A percentile compares a stretch with the other conserved stretches of the same genome.
Evolutionary conservation across 371 early-diverging fungal genomes (phyloP).

Genomic region (Actinomortierella wolfii): DNA sequence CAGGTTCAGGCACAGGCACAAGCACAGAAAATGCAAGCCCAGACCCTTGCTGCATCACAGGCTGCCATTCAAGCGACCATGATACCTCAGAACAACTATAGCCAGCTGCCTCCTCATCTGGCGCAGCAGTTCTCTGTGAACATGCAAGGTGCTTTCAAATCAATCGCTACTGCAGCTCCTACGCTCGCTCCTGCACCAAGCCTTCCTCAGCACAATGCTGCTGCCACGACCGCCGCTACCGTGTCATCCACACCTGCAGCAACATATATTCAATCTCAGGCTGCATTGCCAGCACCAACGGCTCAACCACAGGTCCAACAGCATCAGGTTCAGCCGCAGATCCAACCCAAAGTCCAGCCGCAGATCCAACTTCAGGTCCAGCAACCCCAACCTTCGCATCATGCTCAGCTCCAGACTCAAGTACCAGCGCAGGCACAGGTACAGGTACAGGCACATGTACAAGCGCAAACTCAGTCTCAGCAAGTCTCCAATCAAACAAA

Average conservation of each 20-base stretch:
- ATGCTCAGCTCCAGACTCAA: slow-evolving; percentile 14
- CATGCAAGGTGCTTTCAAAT: too few relatives aligned
- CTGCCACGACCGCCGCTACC: too few relatives aligned
- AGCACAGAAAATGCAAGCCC: slow-evolving; percentile 12
- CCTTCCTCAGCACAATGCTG: too few relatives aligned
- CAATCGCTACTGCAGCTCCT: too few relatives aligned
- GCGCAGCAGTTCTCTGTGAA: too few relatives aligned
- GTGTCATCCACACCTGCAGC: too few relatives aligned
- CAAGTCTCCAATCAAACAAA: background rate
- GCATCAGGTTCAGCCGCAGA: background rate
- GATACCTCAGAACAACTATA: too few relatives aligned
- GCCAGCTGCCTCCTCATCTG: too few relatives aligned
- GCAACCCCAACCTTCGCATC: slow-evolving; percentile 15
- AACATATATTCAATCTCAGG: too few relatives aligned
- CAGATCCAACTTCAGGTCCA: slow-evolving; percentile 10
- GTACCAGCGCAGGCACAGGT: slow-evolving; percentile 16
- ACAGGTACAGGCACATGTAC: slow-evolving; percentile 12
- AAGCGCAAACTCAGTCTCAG: slow-evolving; percentile 34
- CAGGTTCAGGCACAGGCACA: slow-evolving; percentile 20
- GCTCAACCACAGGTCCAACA: slow-evolving; percentile 34
- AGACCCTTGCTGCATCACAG: slow-evolving; percentile 3
- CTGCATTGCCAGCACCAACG: background rate
- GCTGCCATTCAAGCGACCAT: too few relatives aligned
- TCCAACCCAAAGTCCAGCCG: slow-evolving; percentile 19
- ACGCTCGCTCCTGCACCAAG: too few relatives aligned